A percentile compares a stretch with the other conserved stretches of the same genome.
phyloP scores from a whole-genome alignment of 805 yeast species.

The Candida corydali region DNA sequence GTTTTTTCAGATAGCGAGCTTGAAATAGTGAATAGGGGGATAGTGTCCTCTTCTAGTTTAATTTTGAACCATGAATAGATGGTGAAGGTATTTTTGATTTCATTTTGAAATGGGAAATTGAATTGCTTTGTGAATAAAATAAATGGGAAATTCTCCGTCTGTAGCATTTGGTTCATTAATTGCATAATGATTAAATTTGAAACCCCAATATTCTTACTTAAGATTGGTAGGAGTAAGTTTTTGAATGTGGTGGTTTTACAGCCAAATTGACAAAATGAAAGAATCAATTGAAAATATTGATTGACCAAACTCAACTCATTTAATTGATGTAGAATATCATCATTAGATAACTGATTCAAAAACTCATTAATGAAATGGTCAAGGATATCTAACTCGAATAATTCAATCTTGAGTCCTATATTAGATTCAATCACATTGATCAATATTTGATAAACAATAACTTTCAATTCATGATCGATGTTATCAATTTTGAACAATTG shows the following conservation, averaged over 20 bases:
- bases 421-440: slow-evolving; percentile 15
- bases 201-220: not conserved
- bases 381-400: slow-evolving; percentile 15
- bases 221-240: slow-evolving; percentile 17
- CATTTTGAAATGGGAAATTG: slow-evolving; percentile 10
- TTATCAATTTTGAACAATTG: slow-evolving; percentile 19
- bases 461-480: slow-evolving; percentile 21
- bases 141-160: slow-evolving; percentile 24
- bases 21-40: slow-evolving; percentile 24
- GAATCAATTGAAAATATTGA: slow-evolving; percentile 20
- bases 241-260: slow-evolving; percentile 21
- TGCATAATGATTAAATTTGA: slow-evolving; percentile 17
- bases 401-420: slow-evolving; percentile 13
- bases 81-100: slow-evolving; percentile 22
- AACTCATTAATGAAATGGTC: slow-evolving; percentile 18
- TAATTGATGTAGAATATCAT: slow-evolving; percentile 5
- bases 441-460: slow-evolving; percentile 24
- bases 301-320: slow-evolving; percentile 13
- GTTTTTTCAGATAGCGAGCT: slow-evolving; percentile 17
- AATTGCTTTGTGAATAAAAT: slow-evolving; percentile 19
- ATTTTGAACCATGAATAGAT: slow-evolving; percentile 40
- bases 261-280: slow-evolving; percentile 31
- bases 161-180: slow-evolving; percentile 18
- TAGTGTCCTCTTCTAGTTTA: slow-evolving; percentile 13
- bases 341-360: slow-evolving; percentile 5